These are phyloP conservation scores for Mycosphaerella arachidis DNA, from an alignment of 2,329 filamentous ascomycete species.

Conservation along the genomic window DNA sequence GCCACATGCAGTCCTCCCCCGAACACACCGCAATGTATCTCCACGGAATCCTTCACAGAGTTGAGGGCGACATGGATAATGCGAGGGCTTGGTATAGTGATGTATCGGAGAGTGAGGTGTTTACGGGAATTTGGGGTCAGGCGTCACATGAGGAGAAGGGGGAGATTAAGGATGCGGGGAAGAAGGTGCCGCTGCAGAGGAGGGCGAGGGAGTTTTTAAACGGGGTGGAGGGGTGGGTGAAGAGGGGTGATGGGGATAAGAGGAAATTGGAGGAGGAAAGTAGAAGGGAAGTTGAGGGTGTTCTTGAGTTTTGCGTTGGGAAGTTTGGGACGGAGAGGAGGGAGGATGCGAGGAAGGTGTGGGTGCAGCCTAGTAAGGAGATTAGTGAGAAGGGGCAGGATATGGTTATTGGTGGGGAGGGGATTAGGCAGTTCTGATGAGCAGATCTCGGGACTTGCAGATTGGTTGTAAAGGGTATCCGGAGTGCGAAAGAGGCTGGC, in stretches of 20 bases:
- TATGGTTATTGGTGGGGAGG: conserved; percentile 44
- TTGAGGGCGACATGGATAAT: conserved; percentile 50
- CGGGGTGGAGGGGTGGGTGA: conserved; percentile 1
- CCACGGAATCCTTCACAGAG: conserved; percentile 48
- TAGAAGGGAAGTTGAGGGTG: conserved; percentile 37
- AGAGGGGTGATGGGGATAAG: conserved; percentile 24
- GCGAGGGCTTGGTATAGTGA: conserved; percentile 47
- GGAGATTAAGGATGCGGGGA: conserved; percentile 33
- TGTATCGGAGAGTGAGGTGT: conserved; percentile 37
- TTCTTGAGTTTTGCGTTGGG: conserved; percentile 42
- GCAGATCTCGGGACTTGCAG: neutral
- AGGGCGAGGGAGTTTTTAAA: conserved; percentile 13
- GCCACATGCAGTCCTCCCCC: conserved; percentile 49
- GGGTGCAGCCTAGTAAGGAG: conserved; percentile 41
- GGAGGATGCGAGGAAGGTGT: conserved; percentile 43
- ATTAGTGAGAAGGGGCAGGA: conserved; percentile 39
- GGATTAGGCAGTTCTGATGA: conserved; percentile 43
- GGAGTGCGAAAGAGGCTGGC: no score
- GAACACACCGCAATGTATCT: conserved; percentile 50
- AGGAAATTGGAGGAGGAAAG: conserved; percentile 34
- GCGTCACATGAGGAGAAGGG: conserved; percentile 21
- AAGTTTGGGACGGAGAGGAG: conserved; percentile 43
- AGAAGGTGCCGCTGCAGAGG: conserved; percentile 16
- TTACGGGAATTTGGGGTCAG: conserved; percentile 34
- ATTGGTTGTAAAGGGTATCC: neutral